Conservation (phyloP, 1,139 yeast genomes). For the Yamadazyma atmosphaerica region DNA sequence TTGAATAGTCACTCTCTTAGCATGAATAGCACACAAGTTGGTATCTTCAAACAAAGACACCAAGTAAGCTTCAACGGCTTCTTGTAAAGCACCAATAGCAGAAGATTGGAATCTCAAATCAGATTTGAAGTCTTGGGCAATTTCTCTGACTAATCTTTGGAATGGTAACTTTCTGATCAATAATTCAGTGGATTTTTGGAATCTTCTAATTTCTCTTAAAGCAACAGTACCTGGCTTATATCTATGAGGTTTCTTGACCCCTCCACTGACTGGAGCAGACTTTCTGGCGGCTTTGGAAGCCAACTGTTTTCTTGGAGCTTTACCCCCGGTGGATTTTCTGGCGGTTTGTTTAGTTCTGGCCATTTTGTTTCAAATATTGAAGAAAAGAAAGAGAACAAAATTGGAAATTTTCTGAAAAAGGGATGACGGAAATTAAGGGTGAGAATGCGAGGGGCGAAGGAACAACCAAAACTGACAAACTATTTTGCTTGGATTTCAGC, state of each 20-base stretch:
- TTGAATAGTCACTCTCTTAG: slow-evolving; percentile 55
- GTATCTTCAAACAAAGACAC: slow-evolving; percentile 54
- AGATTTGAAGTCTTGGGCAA: slow-evolving; percentile 51
- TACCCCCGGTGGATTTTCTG: slow-evolving; percentile 56
- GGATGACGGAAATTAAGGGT: slow-evolving; percentile 2
- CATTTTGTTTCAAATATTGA: slow-evolving; percentile 23
- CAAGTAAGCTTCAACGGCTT: slow-evolving; percentile 54
- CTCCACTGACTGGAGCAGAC: slow-evolving; percentile 53
- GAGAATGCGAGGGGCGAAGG: no score
- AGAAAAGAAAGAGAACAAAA: slow-evolving; percentile 5
- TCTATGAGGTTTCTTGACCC: slow-evolving; percentile 57
- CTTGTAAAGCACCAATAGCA: slow-evolving; percentile 55
- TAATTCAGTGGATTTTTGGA: slow-evolving; percentile 52
- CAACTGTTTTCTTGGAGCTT: slow-evolving; percentile 55
- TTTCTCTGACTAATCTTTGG: slow-evolving; percentile 52
- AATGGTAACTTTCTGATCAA: slow-evolving; percentile 54
- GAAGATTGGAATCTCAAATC: slow-evolving; percentile 54
- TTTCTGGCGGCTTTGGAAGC: slow-evolving; percentile 56
- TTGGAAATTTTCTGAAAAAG: slow-evolving; percentile 1
- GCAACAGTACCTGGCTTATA: slow-evolving; percentile 59
- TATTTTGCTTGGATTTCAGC: no score
- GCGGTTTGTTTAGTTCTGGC: slow-evolving; percentile 58
- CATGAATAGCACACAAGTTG: slow-evolving; percentile 55
- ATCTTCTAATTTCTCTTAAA: slow-evolving; percentile 55
- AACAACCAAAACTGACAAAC: no score